Base-by-base conservation (phyloP, 192 early-diverging fungal species). In the Thamnidium elegans region DNA sequence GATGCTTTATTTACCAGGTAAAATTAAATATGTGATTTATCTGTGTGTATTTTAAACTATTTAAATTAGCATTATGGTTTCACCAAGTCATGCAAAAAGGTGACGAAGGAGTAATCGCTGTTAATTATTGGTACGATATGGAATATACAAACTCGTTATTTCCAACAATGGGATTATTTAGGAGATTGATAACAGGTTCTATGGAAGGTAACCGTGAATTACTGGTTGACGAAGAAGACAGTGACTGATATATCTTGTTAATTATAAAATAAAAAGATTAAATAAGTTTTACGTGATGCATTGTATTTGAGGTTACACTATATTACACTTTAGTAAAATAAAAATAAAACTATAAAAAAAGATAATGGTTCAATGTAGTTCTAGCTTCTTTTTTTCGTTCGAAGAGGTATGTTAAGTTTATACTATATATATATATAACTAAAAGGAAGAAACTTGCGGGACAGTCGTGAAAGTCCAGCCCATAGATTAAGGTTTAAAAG, bases 81-180 rank as follows among this genome's bases (percentile, higher is more conserved):
- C 82, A 84, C 54, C 80, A 84, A 20, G 82, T 84, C 0, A 56
- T 73, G 32, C 78, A 79, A 55, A 55, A 79, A 17, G 75, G 80
- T 14, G 76, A 74, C 13, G 65, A 81, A 44, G 82, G 80, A 26
- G 77, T 77, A 13, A 82, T 82, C 69, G 80, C 80, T 1, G 73
- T 82, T 13, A 82, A 82, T 55, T 82, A 78, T 65, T 82, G 80
- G 80, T 82, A 82, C 31, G 80, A 82, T 65, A 79, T 82, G 70
- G 75, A 76, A 14, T 79, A 69, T 17, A 47, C 42, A 20, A 69
- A 44, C 31, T 54, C 47, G 1, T 39, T 74, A 19, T 74, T 55
- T 36, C 67, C 72, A 7, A 66, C 62, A 8, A 53, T 66, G n/a
- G 62, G 48, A 36, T 62, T 69, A n/a, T 63, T 55, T n/a, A 62